Evolutionary conservation across 345 rosid genomes (phyloP), one percentile per base, ranked within the genome.

Genomic region (Trapa incisa): DNA sequence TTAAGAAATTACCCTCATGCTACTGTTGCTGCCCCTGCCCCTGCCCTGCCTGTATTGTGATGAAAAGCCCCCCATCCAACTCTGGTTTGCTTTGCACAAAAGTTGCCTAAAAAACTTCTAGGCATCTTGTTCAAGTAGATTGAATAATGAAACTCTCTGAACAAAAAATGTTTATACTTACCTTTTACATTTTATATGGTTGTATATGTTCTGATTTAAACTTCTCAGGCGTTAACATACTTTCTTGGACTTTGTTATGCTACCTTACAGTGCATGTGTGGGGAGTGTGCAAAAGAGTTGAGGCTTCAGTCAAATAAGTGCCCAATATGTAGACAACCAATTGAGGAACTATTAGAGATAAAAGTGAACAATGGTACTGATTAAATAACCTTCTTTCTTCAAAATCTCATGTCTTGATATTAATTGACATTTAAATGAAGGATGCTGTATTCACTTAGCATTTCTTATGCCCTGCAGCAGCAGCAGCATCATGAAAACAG

Each of bases 231-330:
- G 29, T 22, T 22, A 22, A 22, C 29, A 22, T 22, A 22, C 29
- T 22, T 22, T 22, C 12, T 29, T 22, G 6, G 61, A 22, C 6
- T 29, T 57, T 22, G 1, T 3, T 57, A 4, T 57, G 37, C 48
- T 42, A 39, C 15, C 67, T 52, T 61, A n/a, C 75, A 78, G 80
- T 78, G 80, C 64, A 58, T 78, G 65, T 81, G 76, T 69, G 65
- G 75, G 47, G 78, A 70, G 39, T 81, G 81, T 74, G 81, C 81
- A 4, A 67, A 75, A 67, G 68, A 57, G 38, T 67, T 78, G 76
- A 65, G 68, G 71, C 63, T 67, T 36, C 76, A 68, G 41, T 70
- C 78, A 9, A 70, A 74, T 47, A 74, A 74, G 47, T 75, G 80
- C 69, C 84, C 80, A 0, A 73, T 75, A 13, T 75, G 80, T 22